Evolutionary conservation across 2,329 filamentous ascomycete species (phyloP), one percentile per base, ranked within the genome.

Genomic region (Fusarium annulatum): DNA sequence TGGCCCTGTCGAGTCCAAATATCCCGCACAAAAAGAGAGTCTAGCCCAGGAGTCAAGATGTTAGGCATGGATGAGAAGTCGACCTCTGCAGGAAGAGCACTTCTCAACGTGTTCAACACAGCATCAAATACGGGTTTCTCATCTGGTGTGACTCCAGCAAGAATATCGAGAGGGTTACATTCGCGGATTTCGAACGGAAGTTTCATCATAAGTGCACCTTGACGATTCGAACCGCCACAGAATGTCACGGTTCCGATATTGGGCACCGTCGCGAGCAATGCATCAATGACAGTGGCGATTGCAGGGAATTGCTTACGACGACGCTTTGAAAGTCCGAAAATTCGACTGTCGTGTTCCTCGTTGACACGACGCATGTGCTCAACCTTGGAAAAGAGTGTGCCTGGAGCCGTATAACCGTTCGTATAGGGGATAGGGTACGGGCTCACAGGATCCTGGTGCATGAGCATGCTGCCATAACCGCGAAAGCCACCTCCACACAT

Each of bases 401-500:
- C 88, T 1, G 86, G 81, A 2, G 91, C 93, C 14, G 86, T 89
- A 81, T 96, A 97, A 4, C 93, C 92, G 70, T 95, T 95, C 80
- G 96, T 92, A 26, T 92, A 91, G 0, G 94, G 90, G 33, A 97
- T 93, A 0, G 95, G 95, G 80, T 97, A 98, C 0, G 94, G 94
- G 61, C 88, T 85, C 48, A 94, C 88, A 10, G 85, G 82, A 77
- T 96, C 93, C 74, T 89, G 88, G 79, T 93, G 91, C 92, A 97
- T 95, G 59, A 97, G 86, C 78, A 97, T 91, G 81, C 94, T 97
- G 11, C 95, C 95, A 86, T 97, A 97, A 21, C 95, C 95, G 41
- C 95, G 87, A 79, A 97, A 97, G 1, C 95, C 95, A 30, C 95
- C 95, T 48, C 95, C 95, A 71, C 93, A 97, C 64, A 98, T 90